These are phyloP conservation scores for Leccinum solheimii DNA, from an alignment of 1,284 basidiomycete species.

Conservation along the genomic window DNA sequence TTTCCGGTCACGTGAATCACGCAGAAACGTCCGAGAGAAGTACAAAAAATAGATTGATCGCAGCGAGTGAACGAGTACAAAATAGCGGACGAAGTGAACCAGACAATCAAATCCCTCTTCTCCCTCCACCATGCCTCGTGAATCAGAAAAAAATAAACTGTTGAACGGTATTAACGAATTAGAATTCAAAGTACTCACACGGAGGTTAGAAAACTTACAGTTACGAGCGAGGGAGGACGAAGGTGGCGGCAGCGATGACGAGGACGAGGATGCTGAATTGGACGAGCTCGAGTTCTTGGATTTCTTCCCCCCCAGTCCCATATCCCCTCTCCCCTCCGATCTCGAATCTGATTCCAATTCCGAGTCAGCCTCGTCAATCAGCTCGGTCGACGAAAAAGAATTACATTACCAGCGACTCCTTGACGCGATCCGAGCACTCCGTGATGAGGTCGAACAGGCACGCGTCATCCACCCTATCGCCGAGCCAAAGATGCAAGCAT, in stretches of 20 bases:
- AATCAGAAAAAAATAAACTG: neutral
- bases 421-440: neutral
- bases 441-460: neutral
- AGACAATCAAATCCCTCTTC: neutral
- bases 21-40: neutral
- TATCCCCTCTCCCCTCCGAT: neutral
- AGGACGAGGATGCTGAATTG: neutral
- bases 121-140: neutral
- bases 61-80: neutral
- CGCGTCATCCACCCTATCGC: neutral
- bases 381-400: neutral
- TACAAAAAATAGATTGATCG: neutral
- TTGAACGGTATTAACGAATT: neutral
- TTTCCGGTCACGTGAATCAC: neutral
- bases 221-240: neutral
- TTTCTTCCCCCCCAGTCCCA: neutral
- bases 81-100: neutral
- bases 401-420: neutral
- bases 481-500: too few species aligned
- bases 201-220: neutral
- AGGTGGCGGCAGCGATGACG: neutral
- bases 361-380: neutral
- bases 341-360: neutral
- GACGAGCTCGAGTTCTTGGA: neutral
- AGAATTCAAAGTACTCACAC: neutral